These are phyloP conservation scores for Rhamnella rubrinervis DNA, from an alignment of 331 rosid species.

Conservation along the genomic window DNA sequence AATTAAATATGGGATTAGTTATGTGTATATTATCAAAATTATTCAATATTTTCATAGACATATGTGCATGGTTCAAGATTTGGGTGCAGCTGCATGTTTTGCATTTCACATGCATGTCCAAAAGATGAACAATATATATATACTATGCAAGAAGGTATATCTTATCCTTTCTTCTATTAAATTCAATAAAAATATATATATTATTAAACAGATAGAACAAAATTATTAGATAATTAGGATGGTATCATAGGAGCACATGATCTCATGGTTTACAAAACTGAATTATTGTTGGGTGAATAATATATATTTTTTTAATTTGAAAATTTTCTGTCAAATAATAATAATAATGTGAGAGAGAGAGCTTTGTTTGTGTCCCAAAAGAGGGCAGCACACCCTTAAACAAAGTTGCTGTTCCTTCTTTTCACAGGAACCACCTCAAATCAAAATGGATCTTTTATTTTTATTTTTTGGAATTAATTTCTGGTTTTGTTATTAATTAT, in stretches of 20 bases:
- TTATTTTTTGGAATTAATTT: neutral
- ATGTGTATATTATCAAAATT: too few relatives aligned
- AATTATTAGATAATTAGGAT: neutral
- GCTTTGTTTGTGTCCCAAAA: neutral
- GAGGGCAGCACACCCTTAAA: neutral
- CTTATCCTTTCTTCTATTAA: too few relatives aligned
- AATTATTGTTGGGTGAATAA: slow-evolving; percentile 6
- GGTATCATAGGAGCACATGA: slow-evolving; percentile 14
- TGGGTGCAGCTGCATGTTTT: too few relatives aligned
- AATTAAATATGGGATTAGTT: too few relatives aligned
- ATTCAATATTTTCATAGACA: too few relatives aligned
- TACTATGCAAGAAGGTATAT: neutral
- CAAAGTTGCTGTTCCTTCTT: slow-evolving; percentile 1
- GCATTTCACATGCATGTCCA: slow-evolving; percentile 13
- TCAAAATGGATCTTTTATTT: neutral
- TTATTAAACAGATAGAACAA: too few relatives aligned
- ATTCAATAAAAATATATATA: too few relatives aligned
- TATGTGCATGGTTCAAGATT: too few relatives aligned
- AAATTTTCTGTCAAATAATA: neutral
- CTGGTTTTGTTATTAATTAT: neutral
- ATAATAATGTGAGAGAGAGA: slow-evolving; percentile 1
- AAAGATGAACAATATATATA: neutral
- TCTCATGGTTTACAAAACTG: neutral
- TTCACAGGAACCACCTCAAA: slow-evolving; percentile 1
- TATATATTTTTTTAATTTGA: neutral